phyloP scores from a whole-genome alignment of 495 filamentous ascomycete genomes.

The Durotheca rogersii region DNA sequence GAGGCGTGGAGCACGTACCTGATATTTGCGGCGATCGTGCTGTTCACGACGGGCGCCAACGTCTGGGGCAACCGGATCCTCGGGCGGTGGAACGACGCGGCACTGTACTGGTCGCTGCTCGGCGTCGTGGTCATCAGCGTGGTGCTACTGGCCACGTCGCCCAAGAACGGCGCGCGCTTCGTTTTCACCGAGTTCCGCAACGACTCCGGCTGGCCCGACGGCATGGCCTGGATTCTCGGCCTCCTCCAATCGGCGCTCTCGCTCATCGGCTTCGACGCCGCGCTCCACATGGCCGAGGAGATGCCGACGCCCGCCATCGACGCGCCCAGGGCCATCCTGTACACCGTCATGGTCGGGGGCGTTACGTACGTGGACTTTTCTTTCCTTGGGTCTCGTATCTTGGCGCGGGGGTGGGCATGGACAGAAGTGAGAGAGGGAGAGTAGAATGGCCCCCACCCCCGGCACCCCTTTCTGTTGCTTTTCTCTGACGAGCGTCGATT shows the following conservation, averaged over 20 bases:
- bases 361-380: conserved; percentile 40
- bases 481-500: background rate
- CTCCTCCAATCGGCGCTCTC: conserved; percentile 62
- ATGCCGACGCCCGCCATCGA: conserved; percentile 41
- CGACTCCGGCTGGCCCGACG: conserved; percentile 62
- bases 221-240: conserved; percentile 63
- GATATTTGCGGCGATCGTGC: conserved; percentile 37
- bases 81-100: conserved; percentile 39
- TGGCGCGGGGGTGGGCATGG: too few species aligned
- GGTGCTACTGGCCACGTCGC: conserved; percentile 38
- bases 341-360: conserved; percentile 38
- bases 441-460: background rate
- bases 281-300: conserved; percentile 61
- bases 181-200: conserved; percentile 62
- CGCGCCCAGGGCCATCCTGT: conserved; percentile 40
- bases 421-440: too few species aligned
- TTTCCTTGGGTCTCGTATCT: background rate
- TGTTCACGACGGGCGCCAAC: conserved; percentile 38
- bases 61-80: conserved; percentile 39
- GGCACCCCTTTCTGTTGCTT: background rate
- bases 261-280: conserved; percentile 63
- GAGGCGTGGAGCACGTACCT: conserved; percentile 36
- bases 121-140: conserved; percentile 43
- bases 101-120: conserved; percentile 41
- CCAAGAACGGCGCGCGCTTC: conserved; percentile 42